Percentiles rank a stretch among this genome's conserved stretches.
phyloP scores from a whole-genome alignment of 352 stramenopile species.

The Globisporangium acanthophoron region DNA sequence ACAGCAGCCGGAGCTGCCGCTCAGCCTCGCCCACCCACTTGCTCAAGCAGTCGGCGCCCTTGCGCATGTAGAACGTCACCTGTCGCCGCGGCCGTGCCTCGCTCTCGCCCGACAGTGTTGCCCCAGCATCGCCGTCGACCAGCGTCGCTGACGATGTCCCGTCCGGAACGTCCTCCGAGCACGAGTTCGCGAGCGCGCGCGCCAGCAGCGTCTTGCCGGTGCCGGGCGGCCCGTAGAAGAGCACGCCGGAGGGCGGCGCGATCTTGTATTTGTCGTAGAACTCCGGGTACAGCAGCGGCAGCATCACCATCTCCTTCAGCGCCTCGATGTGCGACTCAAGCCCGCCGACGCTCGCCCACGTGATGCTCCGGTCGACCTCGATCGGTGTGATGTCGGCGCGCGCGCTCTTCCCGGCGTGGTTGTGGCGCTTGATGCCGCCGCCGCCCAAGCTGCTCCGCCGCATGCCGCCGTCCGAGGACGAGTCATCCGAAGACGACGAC shows the following conservation, averaged over 20 bases:
- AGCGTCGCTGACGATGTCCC: conserved; percentile 3
- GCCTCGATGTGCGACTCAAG: conserved; percentile 82
- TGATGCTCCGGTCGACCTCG: conserved; percentile 78
- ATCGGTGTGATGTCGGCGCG: conserved; percentile 79
- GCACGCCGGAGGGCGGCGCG: conserved; percentile 72
- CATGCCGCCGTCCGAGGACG: conserved; percentile 66
- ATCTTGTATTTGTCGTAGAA: conserved; percentile 90
- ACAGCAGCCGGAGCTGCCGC: conserved; percentile 85
- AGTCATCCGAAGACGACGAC: conserved; percentile 43
- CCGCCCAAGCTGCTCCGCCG: conserved; percentile 34
- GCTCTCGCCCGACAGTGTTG: background rate
- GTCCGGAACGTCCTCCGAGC: conserved; percentile 35
- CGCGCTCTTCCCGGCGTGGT: conserved; percentile 27
- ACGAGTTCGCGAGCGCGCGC: conserved; percentile 86
- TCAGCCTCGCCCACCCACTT: conserved; percentile 93
- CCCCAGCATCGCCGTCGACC: background rate
- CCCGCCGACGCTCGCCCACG: conserved; percentile 83
- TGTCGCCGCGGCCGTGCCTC: conserved; percentile 31
- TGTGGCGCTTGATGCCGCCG: conserved; percentile 16
- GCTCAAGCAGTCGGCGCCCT: conserved; percentile 87
- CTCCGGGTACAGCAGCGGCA: conserved; percentile 90
- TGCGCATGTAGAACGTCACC: conserved; percentile 94
- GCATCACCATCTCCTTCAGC: conserved; percentile 93
- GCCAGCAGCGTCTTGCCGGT: conserved; percentile 91
- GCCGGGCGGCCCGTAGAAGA: conserved; percentile 90